These are phyloP conservation scores for Ochromonas danica DNA, from an alignment of 108 stramenopile species.

Conservation along the genomic window DNA sequence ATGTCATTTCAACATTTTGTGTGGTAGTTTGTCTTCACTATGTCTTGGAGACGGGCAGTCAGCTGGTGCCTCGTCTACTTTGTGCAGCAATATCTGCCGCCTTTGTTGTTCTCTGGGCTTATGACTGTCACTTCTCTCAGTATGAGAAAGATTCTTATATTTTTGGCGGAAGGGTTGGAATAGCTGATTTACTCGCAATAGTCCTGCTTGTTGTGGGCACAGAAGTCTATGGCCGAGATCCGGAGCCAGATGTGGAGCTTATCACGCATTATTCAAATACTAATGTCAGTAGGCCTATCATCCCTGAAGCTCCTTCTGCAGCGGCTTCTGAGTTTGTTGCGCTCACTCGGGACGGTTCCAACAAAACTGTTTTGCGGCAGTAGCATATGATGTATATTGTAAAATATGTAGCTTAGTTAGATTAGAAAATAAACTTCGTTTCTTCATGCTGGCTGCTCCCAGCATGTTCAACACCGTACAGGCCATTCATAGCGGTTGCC, in stretches of 20 bases:
- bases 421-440: too few relatives aligned
- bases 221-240: constrained; percentile 23
- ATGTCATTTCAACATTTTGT: constrained; percentile 15
- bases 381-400: too few relatives aligned
- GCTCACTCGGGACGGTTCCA: too few relatives aligned
- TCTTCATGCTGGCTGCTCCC: too few relatives aligned
- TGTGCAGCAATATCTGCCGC: neutral
- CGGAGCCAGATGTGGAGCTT: constrained; percentile 23
- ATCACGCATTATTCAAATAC: constrained; percentile 18
- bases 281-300: too few relatives aligned
- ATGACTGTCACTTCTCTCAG: too few relatives aligned
- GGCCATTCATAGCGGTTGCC: too few relatives aligned
- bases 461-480: too few relatives aligned
- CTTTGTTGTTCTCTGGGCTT: constrained; percentile 19
- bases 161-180: constrained; percentile 2
- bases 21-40: neutral
- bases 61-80: neutral
- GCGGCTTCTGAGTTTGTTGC: too few relatives aligned
- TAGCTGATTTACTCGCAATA: constrained; percentile 19
- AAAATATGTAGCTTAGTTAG: too few relatives aligned
- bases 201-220: constrained; percentile 7
- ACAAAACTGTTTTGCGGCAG: too few relatives aligned
- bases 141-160: neutral
- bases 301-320: too few relatives aligned
- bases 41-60: neutral